These are phyloP conservation scores for Acanthamoeba triangularis DNA, from an alignment of 208 protist species.

Conservation along the genomic window DNA sequence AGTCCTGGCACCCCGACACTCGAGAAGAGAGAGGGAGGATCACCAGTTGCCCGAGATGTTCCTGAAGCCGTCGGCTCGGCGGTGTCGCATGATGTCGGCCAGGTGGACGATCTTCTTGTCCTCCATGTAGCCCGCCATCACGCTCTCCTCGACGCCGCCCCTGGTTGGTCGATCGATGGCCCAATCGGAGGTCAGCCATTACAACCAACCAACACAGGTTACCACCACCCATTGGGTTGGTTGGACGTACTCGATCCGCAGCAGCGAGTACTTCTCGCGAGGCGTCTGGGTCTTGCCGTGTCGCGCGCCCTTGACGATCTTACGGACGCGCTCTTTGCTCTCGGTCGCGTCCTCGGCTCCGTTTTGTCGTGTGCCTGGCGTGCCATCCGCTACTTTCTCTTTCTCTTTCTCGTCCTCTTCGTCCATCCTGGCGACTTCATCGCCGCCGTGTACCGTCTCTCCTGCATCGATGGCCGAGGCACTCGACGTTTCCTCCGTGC, in stretches of 20 bases:
- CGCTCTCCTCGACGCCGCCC: neutral
- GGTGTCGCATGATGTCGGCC: slow-evolving; percentile 11
- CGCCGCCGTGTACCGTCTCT: neutral
- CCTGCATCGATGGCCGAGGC: neutral
- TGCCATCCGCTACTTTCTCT: neutral
- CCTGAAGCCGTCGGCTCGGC: slow-evolving; percentile 1
- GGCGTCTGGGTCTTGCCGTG: neutral
- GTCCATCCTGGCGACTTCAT: neutral
- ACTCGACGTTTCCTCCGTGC: neutral
- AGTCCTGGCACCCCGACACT: neutral
- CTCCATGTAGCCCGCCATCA: slow-evolving; percentile 44
- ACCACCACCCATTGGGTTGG: neutral
- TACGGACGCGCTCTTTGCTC: neutral
- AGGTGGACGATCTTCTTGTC: slow-evolving; percentile 54
- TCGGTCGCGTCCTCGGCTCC: neutral
- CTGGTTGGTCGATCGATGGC: neutral
- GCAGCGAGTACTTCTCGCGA: slow-evolving; percentile 9
- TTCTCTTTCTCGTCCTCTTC: too few relatives aligned
- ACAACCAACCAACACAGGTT: too few relatives aligned
- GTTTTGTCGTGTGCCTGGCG: neutral
- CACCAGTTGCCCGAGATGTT: slow-evolving; percentile 58
- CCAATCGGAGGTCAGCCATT: neutral
- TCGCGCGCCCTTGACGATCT: slow-evolving; percentile 4
- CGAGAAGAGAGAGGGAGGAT: neutral
- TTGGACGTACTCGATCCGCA: neutral